These are phyloP conservation scores for Leccinellum luteum DNA, from an alignment of 768 basidiomycete genomes.

Conservation along the genomic window DNA sequence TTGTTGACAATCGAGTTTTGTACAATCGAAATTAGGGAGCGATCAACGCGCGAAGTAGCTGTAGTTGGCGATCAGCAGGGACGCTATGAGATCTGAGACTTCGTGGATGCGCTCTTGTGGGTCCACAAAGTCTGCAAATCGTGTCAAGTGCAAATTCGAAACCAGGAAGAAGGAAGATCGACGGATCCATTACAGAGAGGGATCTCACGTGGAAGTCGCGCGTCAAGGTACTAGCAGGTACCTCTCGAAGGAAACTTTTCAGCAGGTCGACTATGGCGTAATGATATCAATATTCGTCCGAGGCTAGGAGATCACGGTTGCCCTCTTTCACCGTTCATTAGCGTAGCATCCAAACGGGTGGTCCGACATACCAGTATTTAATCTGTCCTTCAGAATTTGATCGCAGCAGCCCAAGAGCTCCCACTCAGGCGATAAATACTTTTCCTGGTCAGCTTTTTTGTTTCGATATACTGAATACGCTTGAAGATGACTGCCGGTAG, in stretches of 20 bases:
- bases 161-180: constrained; percentile 11
- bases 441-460: constrained; percentile 94
- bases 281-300: constrained; percentile 95
- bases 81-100: constrained; percentile 80
- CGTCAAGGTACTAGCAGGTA: constrained; percentile 91
- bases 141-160: constrained; percentile 12
- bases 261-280: constrained; percentile 95
- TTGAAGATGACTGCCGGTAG: constrained; percentile 95
- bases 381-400: constrained; percentile 91
- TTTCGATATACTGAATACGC: constrained; percentile 92
- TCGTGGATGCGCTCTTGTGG: constrained; percentile 86
- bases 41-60: constrained; percentile 85
- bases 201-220: constrained; percentile 89
- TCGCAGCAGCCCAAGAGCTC: constrained; percentile 90
- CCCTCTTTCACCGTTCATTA: constrained; percentile 60
- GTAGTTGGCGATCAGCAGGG: constrained; percentile 90
- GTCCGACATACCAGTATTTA: constrained; percentile 71
- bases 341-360: constrained; percentile 2
- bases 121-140: constrained; percentile 75
- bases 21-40: constrained; percentile 92
- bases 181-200: constrained; percentile 87
- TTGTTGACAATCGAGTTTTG: constrained; percentile 89
- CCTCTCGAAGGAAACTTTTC: constrained; percentile 89
- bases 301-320: constrained; percentile 88
- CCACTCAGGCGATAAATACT: constrained; percentile 97